Percentiles rank a stretch among this genome's conserved stretches.
These are phyloP conservation scores for Aspergillus cristatus DNA, from an alignment of 495 filamentous ascomycete genomes.

Conservation along the genomic window DNA sequence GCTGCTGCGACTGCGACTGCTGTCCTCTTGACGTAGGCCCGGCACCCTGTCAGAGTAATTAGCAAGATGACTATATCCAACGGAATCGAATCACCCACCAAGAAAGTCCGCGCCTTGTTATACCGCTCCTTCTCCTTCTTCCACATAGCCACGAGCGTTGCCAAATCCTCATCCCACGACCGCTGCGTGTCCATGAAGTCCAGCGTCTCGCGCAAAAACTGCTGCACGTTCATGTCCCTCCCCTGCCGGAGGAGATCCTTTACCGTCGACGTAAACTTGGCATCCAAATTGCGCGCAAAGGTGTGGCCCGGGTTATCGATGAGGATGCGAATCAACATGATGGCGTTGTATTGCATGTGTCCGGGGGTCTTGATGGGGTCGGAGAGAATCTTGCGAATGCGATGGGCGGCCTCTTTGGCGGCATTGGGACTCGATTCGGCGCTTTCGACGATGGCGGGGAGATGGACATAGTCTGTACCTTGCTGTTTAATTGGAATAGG, in stretches of 20 bases:
- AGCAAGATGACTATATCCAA: background rate
- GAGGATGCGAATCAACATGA: constrained; percentile 93
- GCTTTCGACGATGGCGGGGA: constrained; percentile 90
- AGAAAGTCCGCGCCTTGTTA: no score
- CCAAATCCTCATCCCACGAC: constrained; percentile 61
- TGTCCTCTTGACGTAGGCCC: background rate
- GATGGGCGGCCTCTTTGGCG: constrained; percentile 62
- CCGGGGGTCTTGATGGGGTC: constrained; percentile 53
- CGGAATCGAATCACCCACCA: no score
- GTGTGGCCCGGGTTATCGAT: constrained; percentile 82
- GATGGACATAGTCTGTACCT: constrained; percentile 82
- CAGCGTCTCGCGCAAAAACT: constrained; percentile 79
- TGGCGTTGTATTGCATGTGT: constrained; percentile 83
- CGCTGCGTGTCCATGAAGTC: constrained; percentile 62
- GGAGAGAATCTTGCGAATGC: constrained; percentile 74
- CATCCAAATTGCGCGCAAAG: constrained; percentile 80
- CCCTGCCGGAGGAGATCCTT: constrained; percentile 68
- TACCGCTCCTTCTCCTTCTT: constrained; percentile 59
- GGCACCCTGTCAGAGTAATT: background rate
- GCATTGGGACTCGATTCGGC: constrained; percentile 87
- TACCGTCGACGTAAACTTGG: constrained; percentile 64
- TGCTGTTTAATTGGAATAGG: constrained; percentile 24
- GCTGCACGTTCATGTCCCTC: constrained; percentile 65
- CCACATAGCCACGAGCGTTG: constrained; percentile 71
- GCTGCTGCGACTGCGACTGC: constrained; percentile 3